These are phyloP conservation scores for Tulasnella sp. DNA, from an alignment of 768 basidiomycete species.

Conservation along the genomic window DNA sequence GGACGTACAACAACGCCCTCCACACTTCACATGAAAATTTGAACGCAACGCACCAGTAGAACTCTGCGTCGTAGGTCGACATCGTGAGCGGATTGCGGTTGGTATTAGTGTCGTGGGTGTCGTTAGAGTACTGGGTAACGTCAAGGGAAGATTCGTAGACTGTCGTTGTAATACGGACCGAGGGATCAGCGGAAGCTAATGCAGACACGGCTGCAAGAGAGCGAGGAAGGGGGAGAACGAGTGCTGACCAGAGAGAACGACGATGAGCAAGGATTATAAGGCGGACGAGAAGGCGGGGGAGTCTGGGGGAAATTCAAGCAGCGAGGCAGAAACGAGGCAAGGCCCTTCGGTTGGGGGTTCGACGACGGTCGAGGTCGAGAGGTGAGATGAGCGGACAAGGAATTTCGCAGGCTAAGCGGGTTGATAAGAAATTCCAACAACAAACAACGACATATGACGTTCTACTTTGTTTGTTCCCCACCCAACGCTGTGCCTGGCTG, in stretches of 20 bases:
- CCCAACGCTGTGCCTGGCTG: not conserved
- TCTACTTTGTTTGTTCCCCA: not conserved
- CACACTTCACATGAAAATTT: not conserved
- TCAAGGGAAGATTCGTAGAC: not conserved
- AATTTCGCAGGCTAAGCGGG: not conserved
- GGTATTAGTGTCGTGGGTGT: not conserved
- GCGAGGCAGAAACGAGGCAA: not conserved
- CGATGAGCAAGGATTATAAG: not conserved
- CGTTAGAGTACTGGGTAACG: not conserved
- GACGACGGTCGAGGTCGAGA: not conserved
- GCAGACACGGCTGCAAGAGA: not conserved
- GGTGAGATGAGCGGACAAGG: not conserved
- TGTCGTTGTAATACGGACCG: not conserved
- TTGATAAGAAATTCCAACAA: not conserved
- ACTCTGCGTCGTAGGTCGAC: constrained; percentile 6
- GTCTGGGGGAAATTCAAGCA: not conserved
- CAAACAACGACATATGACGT: not conserved
- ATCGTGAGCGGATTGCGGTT: not conserved
- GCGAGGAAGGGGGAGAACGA: not conserved
- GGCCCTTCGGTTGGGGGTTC: not conserved
- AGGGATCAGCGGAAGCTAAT: not conserved
- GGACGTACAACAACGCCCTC: not conserved
- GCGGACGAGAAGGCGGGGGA: not conserved
- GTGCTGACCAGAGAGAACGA: not conserved
- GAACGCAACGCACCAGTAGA: constrained; percentile 8